Percentiles rank a stretch among this genome's conserved stretches.
Evolutionary conservation across 331 rosid species (phyloP).

Genomic region (Acacia concinna): DNA sequence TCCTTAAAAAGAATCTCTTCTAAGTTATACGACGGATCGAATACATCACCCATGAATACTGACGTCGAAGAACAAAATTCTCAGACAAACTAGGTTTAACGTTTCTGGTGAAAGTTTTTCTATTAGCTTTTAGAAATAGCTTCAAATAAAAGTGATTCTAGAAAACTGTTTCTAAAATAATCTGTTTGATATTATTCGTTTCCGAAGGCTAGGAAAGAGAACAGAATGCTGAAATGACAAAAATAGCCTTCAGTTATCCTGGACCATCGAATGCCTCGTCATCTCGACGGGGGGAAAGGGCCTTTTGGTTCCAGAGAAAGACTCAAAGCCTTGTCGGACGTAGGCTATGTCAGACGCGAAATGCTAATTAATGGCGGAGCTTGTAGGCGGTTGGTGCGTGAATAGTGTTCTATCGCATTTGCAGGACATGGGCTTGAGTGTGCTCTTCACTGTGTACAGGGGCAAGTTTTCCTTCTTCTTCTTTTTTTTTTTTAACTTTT

Average conservation of each 20-base stretch:
- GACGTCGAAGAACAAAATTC: not conserved
- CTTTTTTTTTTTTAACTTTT: too few relatives aligned
- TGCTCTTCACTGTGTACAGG: too few relatives aligned
- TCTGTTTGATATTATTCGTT: not conserved
- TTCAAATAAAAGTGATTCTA: too few relatives aligned
- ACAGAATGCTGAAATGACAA: not conserved
- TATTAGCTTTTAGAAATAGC: too few relatives aligned
- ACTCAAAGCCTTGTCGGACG: not conserved
- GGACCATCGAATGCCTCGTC: not conserved
- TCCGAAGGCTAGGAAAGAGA: not conserved
- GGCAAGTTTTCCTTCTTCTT: not conserved
- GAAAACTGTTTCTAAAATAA: too few relatives aligned
- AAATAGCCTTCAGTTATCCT: not conserved
- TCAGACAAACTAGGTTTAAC: not conserved
- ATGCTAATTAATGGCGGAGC: not conserved
- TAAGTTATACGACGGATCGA: slow-evolving; percentile 55
- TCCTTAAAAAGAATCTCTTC: slow-evolving; percentile 63
- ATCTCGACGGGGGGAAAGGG: not conserved
- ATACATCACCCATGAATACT: slow-evolving; percentile 54
- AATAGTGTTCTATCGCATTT: not conserved
- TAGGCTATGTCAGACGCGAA: too few relatives aligned
- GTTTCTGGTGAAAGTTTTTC: too few relatives aligned
- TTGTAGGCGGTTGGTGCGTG: not conserved
- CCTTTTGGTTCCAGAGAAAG: not conserved
- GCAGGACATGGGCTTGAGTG: too few relatives aligned